Percentiles rank a stretch among this genome's conserved stretches.
Conservation (phyloP, 106 monocot genomes). For the Dioscorea dumetorum region DNA sequence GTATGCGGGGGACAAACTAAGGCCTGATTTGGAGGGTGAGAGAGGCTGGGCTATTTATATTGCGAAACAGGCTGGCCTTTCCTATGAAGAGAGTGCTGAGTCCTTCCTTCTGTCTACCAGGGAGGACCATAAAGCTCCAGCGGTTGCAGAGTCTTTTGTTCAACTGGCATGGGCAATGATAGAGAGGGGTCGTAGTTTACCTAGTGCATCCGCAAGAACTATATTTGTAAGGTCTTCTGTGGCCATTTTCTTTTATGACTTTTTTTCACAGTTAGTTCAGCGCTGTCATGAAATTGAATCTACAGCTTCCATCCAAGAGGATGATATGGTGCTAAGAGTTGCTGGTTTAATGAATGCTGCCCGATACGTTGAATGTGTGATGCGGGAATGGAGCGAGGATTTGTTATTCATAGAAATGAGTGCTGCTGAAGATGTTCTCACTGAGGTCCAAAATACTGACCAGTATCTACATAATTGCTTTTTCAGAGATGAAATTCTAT, state of each 20-base stretch:
- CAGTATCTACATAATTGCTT: conserved; percentile 9
- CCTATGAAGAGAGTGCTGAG: conserved; percentile 3
- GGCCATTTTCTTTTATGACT: conserved; percentile 37
- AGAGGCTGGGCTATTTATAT: conserved; percentile 32
- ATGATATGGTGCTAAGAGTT: conserved; percentile 24
- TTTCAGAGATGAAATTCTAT: conserved; percentile 36
- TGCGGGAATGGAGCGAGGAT: conserved; percentile 67
- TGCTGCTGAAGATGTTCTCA: conserved; percentile 6
- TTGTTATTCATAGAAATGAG: conserved; percentile 37
- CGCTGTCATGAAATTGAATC: conserved; percentile 27
- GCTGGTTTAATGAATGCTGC: conserved; percentile 48
- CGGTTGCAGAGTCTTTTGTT: conserved; percentile 48
- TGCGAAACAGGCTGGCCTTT: conserved; percentile 15
- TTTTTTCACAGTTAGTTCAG: conserved; percentile 38
- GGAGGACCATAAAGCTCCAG: conserved; percentile 65
- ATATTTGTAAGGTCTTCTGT: conserved; percentile 52
- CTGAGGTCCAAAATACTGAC: not conserved
- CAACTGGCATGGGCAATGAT: conserved; percentile 49
- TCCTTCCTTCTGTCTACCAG: conserved; percentile 49
- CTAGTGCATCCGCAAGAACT: conserved; percentile 15
- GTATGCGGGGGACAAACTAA: conserved; percentile 44
- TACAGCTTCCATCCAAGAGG: conserved; percentile 18
- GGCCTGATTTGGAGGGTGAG: conserved; percentile 40
- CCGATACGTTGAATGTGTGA: conserved; percentile 47
- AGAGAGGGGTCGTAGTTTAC: conserved; percentile 40